Evolutionary conservation across 78 protist genomes (phyloP).

Genomic region (Corallochytrium limacisporum): DNA sequence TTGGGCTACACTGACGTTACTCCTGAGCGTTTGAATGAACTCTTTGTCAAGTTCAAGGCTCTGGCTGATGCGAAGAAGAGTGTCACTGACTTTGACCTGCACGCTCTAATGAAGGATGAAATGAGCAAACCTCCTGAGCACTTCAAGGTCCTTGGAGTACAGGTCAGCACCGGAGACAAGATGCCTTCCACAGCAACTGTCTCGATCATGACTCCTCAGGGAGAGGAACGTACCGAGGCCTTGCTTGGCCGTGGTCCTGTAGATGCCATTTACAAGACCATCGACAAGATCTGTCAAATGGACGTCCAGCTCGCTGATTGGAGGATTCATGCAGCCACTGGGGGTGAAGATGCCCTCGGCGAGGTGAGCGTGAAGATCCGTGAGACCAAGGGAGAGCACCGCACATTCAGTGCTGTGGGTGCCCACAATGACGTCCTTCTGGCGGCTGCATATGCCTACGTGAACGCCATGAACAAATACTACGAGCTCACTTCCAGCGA

Average conservation of each 20-base stretch:
- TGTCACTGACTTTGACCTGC: conserved; percentile 30
- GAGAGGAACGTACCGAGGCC: background rate
- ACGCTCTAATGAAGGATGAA: conserved; percentile 28
- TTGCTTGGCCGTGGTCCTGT: conserved; percentile 38
- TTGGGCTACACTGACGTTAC: conserved; percentile 20
- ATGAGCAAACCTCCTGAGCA: background rate
- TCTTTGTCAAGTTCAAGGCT: conserved; percentile 6
- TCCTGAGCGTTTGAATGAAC: background rate
- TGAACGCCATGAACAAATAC: conserved; percentile 32
- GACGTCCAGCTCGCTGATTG: background rate
- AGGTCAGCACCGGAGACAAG: conserved; percentile 7
- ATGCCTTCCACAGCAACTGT: conserved; percentile 20
- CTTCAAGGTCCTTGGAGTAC: conserved; percentile 13
- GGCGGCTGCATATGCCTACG: conserved; percentile 27
- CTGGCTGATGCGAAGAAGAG: conserved; percentile 41
- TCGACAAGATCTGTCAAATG: background rate
- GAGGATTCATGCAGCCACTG: conserved; percentile 6
- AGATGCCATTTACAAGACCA: conserved; percentile 26
- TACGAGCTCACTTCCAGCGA: too few relatives aligned
- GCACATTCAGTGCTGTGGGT: conserved; percentile 21
- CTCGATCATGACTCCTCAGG: background rate
- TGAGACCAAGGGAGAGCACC: background rate
- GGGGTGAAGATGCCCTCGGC: conserved; percentile 22
- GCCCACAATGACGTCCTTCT: conserved; percentile 26
- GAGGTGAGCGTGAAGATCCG: conserved; percentile 17